Base-by-base conservation (phyloP, 2,329 filamentous ascomycete species). In the Ophiostoma ulmi region DNA sequence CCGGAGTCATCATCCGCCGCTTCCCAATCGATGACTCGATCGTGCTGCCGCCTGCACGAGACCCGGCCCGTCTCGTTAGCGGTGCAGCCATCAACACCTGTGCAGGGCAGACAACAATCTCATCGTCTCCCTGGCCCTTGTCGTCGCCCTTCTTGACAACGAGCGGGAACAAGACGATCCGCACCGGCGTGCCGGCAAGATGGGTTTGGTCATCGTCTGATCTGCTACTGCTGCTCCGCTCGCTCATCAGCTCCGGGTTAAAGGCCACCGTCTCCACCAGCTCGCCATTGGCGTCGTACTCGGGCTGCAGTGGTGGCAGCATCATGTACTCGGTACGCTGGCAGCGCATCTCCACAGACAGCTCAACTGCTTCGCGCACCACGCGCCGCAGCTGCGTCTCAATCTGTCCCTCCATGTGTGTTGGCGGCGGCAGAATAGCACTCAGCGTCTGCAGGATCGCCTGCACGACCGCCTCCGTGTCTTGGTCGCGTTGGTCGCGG, bases 321-420 rank as follows among this genome's bases (percentile, higher is more conserved):
- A 99, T 99, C 83, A 97, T 95, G 83, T 97, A 99, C 82, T 98
- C 95, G 52, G 95, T 93, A 72, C 93, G 89, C 79, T 99, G 95
- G 20, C 91, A 96, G 78, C 95, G 93, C 95, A 99, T 99, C 82
- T 97, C 94, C 74, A 99, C 89, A 0, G 93, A 93, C 13, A 99
- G 87, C 72, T 92, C 91, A 68, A 97, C 95, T 0, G 96, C 95
- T 73, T 94, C 88, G 74, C 88, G 88, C 80, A 99, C 89, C 69
- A 99, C 93, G 75, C 92, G 93, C 76, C 91, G 90, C 70, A 99
- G 86, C 74, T 94, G 94, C 44, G 91, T 87, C 75, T 93, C 86
- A 66, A 97, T 91, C 78, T 96, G 91, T 58, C 85, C 82, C 80
- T 95, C 91, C 70, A 94, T 84, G 75, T 95, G 88, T 69, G 88